phyloP scores from a whole-genome alignment of 2,329 filamentous ascomycete species.

The Pyrenophora graminea region DNA sequence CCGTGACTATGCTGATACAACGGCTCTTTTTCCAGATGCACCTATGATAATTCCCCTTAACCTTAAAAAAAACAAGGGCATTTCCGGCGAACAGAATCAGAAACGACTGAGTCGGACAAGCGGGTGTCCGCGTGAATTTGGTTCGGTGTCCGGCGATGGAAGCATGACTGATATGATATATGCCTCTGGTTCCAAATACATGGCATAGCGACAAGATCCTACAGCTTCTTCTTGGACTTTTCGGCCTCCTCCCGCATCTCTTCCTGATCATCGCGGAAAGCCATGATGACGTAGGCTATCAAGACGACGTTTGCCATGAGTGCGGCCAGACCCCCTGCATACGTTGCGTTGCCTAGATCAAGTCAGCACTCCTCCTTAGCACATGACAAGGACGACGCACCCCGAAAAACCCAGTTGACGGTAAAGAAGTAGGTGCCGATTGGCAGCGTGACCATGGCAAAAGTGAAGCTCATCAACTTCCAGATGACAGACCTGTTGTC shows the following conservation, averaged over 20 bases:
- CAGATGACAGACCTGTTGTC: constrained; percentile 73
- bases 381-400: constrained; percentile 52
- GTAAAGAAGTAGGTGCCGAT: constrained; percentile 88
- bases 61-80: not conserved
- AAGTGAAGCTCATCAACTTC: constrained; percentile 87
- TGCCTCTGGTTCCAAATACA: no score
- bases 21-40: not conserved
- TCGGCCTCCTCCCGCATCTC: constrained; percentile 54
- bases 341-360: constrained; percentile 78
- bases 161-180: no score
- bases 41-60: not conserved
- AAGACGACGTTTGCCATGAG: constrained; percentile 90
- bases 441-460: constrained; percentile 86
- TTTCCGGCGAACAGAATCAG: no score
- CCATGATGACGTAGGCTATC: constrained; percentile 86
- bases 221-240: constrained; percentile 44
- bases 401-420: constrained; percentile 74
- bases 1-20: not conserved
- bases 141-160: no score
- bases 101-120: no score
- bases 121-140: no score
- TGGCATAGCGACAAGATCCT: constrained; percentile 5
- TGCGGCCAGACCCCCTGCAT: constrained; percentile 81
- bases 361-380: constrained; percentile 6
- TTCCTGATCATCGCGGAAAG: constrained; percentile 80